phyloP scores from a whole-genome alignment of 2,329 filamentous ascomycete species.

The Blastomyces gilchristii region DNA sequence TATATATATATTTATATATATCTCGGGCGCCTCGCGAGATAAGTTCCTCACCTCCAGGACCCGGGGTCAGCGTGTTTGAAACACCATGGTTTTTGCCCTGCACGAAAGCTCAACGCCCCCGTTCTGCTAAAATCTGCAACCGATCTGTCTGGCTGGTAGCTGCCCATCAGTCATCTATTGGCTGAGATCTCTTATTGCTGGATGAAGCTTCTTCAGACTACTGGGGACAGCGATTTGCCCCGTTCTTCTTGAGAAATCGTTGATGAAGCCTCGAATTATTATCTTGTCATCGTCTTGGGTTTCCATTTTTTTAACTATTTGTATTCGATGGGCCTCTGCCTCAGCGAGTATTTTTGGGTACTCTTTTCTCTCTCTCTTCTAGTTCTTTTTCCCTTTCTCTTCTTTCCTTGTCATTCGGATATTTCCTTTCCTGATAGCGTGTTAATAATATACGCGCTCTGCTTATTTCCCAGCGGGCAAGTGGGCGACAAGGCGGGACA shows the following conservation, averaged over 20 bases:
- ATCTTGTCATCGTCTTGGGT: not conserved
- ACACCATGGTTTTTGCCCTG: not conserved
- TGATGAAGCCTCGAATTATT: not conserved
- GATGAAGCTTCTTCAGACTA: not conserved
- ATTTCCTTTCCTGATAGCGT: not conserved
- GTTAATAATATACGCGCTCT: not conserved
- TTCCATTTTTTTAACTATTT: not conserved
- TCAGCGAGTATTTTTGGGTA: not conserved
- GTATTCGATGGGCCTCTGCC: not conserved
- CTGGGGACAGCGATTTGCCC: not conserved
- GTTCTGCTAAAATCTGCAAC: not conserved
- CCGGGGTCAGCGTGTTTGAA: constrained; percentile 2
- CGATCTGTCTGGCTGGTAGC: not conserved
- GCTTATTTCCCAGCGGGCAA: not conserved
- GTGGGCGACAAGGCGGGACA: not conserved
- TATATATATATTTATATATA: not conserved
- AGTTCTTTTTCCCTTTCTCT: not conserved
- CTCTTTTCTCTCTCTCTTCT: not conserved
- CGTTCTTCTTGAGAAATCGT: not conserved
- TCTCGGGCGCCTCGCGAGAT: constrained; percentile 5
- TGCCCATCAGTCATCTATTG: constrained; percentile 3
- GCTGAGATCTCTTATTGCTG: not conserved
- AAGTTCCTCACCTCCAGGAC: not conserved
- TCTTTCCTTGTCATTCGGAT: not conserved
- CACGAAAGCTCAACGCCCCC: not conserved